Evolutionary conservation across 495 filamentous ascomycete genomes (phyloP).

Genomic region (Penicillium samsonianum): DNA sequence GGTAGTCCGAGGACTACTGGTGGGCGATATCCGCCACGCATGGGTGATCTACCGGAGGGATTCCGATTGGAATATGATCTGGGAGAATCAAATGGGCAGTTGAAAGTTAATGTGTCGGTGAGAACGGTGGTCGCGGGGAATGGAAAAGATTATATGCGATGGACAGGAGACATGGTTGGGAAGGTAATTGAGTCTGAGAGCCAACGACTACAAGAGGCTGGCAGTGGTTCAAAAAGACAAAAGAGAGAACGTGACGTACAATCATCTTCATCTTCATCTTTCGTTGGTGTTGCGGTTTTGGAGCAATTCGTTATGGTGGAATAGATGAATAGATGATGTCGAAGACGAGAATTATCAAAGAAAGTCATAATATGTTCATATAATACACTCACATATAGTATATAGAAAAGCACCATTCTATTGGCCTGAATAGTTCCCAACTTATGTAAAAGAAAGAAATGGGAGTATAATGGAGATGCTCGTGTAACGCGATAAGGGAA

Average conservation of each 20-base stretch:
- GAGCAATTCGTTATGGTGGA: slow-evolving; percentile 27
- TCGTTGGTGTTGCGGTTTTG: slow-evolving; percentile 25
- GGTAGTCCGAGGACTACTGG: slow-evolving; percentile 16
- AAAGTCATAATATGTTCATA: background rate
- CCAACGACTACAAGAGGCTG: background rate
- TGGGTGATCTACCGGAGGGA: slow-evolving; percentile 22
- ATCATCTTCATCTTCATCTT: background rate
- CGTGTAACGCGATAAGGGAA: background rate
- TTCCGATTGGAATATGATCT: slow-evolving; percentile 22
- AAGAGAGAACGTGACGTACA: too few species aligned
- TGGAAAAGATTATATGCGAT: slow-evolving; percentile 28
- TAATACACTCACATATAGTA: background rate
- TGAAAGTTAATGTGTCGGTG: slow-evolving; percentile 26
- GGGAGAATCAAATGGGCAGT: slow-evolving; percentile 1
- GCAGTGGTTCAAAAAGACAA: background rate
- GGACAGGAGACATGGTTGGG: slow-evolving; percentile 28
- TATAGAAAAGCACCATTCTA: background rate
- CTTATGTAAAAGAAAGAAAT: background rate
- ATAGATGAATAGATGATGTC: slow-evolving; percentile 8
- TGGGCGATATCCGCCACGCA: slow-evolving; percentile 24
- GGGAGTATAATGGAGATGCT: background rate
- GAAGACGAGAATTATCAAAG: slow-evolving; percentile 21
- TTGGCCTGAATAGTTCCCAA: background rate
- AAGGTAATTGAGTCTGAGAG: slow-evolving; percentile 13
- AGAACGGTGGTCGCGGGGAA: slow-evolving; percentile 19